Evolutionary conservation across 257 asterid species (phyloP), one percentile per base, ranked within the genome.

Genomic region (Petunia axillaris): DNA sequence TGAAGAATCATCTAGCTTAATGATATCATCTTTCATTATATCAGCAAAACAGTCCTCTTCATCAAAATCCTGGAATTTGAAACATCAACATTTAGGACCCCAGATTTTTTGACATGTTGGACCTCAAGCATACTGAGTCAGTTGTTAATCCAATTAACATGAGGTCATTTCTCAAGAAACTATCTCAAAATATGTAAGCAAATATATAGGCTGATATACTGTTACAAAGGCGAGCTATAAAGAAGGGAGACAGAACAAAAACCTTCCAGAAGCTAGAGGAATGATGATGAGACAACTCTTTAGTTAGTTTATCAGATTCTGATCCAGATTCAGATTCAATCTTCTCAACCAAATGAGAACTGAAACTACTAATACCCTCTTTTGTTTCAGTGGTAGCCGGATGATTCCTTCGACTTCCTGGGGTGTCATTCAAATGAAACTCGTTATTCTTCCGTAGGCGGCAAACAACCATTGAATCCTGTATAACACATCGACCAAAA

Each of bases 31-130:
- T 78, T 92, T 86, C 97, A 95, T 86, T 81, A 95, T 90, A 82
- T 95, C 99, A 0, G 97, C 97, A 68, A 88, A 93, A 1, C 90
- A 95, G 77, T 95, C 98, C 16, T 93, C 99, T 77, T 89, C 98
- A 37, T 82, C 87, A 2, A 55, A 5, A 77, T 81, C 87, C 97
- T 92, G 89, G 48, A 83, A 80, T 6, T 35, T 60, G 44, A 80
- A 77, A 65, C 10, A 70, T 8, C 15, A 55, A 82, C 6, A 52
- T 50, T 66, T 36, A 75, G 58, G 43, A 64, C 65, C 68, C 54
- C 44, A 73, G 11, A 35, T 15, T 50, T 48, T 50, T 48, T 50
- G 44, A 11, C 35, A 71, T 25, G 25, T 5, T n/a, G 41, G 41
- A 50, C 9, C 35, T 44, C 71, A 77, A 35, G 53, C 43, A 41